These are phyloP conservation scores for Fusarium sp. DNA, from an alignment of 2,329 filamentous ascomycete species.

Conservation along the genomic window DNA sequence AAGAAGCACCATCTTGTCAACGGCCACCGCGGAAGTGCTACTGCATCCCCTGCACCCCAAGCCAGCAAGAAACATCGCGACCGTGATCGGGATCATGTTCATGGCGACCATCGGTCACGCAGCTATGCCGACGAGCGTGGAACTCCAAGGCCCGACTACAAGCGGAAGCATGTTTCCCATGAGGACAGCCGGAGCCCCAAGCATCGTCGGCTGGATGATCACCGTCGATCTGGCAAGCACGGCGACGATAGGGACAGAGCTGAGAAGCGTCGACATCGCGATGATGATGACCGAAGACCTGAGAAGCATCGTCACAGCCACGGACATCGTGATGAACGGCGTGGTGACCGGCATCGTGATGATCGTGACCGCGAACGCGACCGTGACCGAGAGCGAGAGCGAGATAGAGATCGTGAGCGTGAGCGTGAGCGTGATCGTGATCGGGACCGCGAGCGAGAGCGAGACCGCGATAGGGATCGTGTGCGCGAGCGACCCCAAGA, in stretches of 20 bases:
- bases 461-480: conserved; percentile 39
- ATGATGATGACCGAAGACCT: conserved; percentile 38
- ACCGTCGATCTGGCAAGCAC: conserved; percentile 52
- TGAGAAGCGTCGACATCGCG: conserved; percentile 41
- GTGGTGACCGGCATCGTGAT: conserved; percentile 38
- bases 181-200: conserved; percentile 59
- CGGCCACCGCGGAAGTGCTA: conserved; percentile 72
- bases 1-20: conserved; percentile 75
- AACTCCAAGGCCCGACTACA: conserved; percentile 65
- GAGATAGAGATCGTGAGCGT: conserved; percentile 36
- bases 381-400: background rate
- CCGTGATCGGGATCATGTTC: conserved; percentile 59
- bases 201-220: conserved; percentile 56
- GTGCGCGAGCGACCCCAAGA: conserved; percentile 43
- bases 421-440: conserved; percentile 49
- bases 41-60: conserved; percentile 77
- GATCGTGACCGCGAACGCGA: conserved; percentile 32
- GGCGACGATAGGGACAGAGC: conserved; percentile 53
- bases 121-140: conserved; percentile 64
- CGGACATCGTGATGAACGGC: conserved; percentile 35
- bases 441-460: conserved; percentile 36
- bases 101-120: conserved; percentile 62
- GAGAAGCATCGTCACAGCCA: conserved; percentile 40
- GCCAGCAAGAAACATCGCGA: conserved; percentile 59
- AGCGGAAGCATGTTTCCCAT: conserved; percentile 70